Evolutionary conservation across 2,329 filamentous ascomycete species (phyloP), one percentile per base, ranked within the genome.

Genomic region (Fusarium pseudocircinatum): DNA sequence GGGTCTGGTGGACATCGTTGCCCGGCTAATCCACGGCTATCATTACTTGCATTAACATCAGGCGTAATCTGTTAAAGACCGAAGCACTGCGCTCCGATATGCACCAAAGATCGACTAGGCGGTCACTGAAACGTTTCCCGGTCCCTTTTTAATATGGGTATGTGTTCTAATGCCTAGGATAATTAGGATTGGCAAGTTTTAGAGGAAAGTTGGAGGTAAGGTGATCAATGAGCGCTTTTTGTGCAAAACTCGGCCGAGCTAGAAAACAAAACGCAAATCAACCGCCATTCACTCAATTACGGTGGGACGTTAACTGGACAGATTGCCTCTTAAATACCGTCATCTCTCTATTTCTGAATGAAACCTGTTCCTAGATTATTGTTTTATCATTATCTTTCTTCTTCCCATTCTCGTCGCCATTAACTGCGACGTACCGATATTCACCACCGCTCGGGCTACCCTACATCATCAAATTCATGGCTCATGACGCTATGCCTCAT

Each of bases 401-500:
- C 14, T 16, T 4, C 34, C 14, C 34, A 34, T 16, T 7, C 14
- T 34, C 2, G n/a, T n/a, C n/a, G n/a, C n/a, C n/a, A n/a, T n/a
- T n/a, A n/a, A n/a, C n/a, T 43, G 10, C n/a, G 10, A 12, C 6
- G 8, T 20, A 14, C 24, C 8, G 4, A 7, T 7, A 11, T 28
- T 22, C 18, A 7, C 2, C 13, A 22, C 4, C 6, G 4, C 6
- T 18, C 4, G 0, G 9, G 15, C 12, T 50, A 50, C 30, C 30
- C 30, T 50, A 34, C 16, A 20, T 11, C 12, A 72, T 63, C 36
- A 37, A 4, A 37, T 4, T 10, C 37, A 22, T 60, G 50, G 11
- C 60, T 47, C 72, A 75, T 43, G 81, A 79, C 63, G n/a, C 16
- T 24, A 24, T 20, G 70, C 75, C 69, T 60, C 69, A 42, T 64